Conservation (phyloP, 768 basidiomycete genomes). For the Kwoniella botswanensis region DNA sequence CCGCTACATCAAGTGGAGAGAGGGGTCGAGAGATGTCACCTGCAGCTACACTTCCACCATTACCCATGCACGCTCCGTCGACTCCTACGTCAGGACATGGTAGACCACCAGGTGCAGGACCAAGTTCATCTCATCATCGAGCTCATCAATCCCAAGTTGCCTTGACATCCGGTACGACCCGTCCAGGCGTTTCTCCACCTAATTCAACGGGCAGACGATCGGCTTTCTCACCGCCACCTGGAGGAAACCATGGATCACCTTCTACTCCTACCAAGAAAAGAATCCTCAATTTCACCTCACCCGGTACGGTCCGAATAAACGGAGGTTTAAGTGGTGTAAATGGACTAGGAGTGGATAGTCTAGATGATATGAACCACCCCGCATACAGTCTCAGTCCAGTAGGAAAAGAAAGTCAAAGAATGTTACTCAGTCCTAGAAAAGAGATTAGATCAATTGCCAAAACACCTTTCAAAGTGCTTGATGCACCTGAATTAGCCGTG, state of each 20-base stretch:
- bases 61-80: slow-evolving; percentile 52
- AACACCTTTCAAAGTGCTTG: slow-evolving; percentile 94
- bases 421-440: slow-evolving; percentile 83
- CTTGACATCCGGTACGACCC: slow-evolving; percentile 29
- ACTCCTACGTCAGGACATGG: slow-evolving; percentile 52
- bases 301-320: slow-evolving; percentile 62
- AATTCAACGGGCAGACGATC: slow-evolving; percentile 35
- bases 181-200: slow-evolving; percentile 36
- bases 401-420: slow-evolving; percentile 75
- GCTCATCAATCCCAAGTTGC: slow-evolving; percentile 49
- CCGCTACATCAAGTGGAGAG: slow-evolving; percentile 30
- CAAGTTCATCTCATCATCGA: slow-evolving; percentile 42
- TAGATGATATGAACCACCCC: slow-evolving; percentile 85
- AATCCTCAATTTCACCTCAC: slow-evolving; percentile 55
- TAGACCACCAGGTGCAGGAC: slow-evolving; percentile 50
- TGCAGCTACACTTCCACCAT: slow-evolving; percentile 46
- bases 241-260: slow-evolving; percentile 33
- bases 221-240: slow-evolving; percentile 49
- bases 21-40: slow-evolving; percentile 38
- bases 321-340: slow-evolving; percentile 39
- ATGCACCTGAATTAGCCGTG: slow-evolving; percentile 88
- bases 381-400: slow-evolving; percentile 91
- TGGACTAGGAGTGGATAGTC: slow-evolving; percentile 51
- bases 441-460: slow-evolving; percentile 83
- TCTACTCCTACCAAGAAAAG: slow-evolving; percentile 56